Evolutionary conservation across 495 filamentous ascomycete species (phyloP), one percentile per base, ranked within the genome.

Genomic region (Podospora australis): DNA sequence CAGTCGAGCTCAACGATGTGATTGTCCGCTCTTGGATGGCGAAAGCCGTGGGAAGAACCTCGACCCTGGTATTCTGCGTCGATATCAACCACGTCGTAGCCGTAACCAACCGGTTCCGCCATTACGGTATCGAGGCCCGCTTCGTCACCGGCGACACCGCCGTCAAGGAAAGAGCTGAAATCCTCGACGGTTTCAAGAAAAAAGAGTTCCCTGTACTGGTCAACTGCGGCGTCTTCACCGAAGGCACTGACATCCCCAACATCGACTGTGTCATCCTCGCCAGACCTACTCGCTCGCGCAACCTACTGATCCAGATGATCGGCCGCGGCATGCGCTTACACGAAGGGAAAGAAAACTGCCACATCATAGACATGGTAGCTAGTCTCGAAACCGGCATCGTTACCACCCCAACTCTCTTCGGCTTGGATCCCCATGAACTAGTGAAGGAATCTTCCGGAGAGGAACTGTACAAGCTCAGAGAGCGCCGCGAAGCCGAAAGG

Each of bases 271-370:
- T 99, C 8, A 60, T 99, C 10, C 72, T 99, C 32, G 90, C 88
- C 5, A 71, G 94, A 26, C 92, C 92, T 3, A 99, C 92, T 7
- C 79, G 81, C 46, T 97, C 92, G 13, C 80, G 84, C 17, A 96
- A 96, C 53, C 72, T 99, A 6, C 74, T 99, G 2, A 81, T 96
- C 4, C 92, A 99, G 62, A 99, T 99, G 92, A 95, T 99, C 40
- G 92, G 92, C 0, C 81, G 92, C 50, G 92, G 92, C 0, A 84
- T 97, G 77, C 82, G 92, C 26, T 67, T 96, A 24, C 74, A 84
- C 58, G 72, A 83, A 2, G 85, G 76, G 1, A 99, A 99, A 61
- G 64, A 82, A 32, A 79, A 97, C 57, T 99, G 92, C 55, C 92
- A 96, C 63, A 73, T 99, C 39, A 92, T 99, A 53, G 92, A 99